Conservation (phyloP, 164 flowering plant species). For the Chimonanthus praecox region DNA sequence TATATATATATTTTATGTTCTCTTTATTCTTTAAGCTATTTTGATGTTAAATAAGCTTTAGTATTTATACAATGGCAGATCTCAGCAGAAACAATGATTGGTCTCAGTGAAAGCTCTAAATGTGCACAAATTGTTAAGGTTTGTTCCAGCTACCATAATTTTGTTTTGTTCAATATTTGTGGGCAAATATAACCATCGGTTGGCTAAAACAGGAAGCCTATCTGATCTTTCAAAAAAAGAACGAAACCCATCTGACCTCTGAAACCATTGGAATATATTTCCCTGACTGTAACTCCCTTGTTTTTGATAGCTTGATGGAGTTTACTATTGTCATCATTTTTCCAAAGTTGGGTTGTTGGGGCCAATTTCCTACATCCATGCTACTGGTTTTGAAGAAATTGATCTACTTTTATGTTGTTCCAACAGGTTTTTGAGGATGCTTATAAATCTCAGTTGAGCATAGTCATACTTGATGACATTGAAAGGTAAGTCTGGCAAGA, state of each 20-base stretch:
- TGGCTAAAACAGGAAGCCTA: background rate
- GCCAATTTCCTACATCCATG: background rate
- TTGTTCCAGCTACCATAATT: slow-evolving; percentile 4
- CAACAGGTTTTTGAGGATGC: slow-evolving; percentile 96
- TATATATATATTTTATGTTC: background rate
- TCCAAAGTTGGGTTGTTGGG: background rate
- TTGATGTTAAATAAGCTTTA: background rate
- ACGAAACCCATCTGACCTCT: background rate
- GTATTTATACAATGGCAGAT: slow-evolving; percentile 34
- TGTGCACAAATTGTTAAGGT: slow-evolving; percentile 94
- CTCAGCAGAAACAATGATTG: slow-evolving; percentile 93
- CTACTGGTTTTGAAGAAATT: background rate
- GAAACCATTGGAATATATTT: background rate
- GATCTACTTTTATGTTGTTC: background rate
- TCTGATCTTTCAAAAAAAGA: background rate
- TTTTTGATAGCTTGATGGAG: background rate
- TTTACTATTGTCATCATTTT: background rate
- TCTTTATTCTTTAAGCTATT: background rate
- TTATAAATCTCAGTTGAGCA: slow-evolving; percentile 85
- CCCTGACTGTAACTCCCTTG: background rate
- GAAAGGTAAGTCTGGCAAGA: slow-evolving; percentile 54
- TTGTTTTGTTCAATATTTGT: background rate
- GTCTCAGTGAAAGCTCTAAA: slow-evolving; percentile 87
- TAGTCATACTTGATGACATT: slow-evolving; percentile 90
- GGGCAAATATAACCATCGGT: background rate